Evolutionary conservation across 805 yeast species (phyloP).

Genomic region (Candida hungchunana): DNA sequence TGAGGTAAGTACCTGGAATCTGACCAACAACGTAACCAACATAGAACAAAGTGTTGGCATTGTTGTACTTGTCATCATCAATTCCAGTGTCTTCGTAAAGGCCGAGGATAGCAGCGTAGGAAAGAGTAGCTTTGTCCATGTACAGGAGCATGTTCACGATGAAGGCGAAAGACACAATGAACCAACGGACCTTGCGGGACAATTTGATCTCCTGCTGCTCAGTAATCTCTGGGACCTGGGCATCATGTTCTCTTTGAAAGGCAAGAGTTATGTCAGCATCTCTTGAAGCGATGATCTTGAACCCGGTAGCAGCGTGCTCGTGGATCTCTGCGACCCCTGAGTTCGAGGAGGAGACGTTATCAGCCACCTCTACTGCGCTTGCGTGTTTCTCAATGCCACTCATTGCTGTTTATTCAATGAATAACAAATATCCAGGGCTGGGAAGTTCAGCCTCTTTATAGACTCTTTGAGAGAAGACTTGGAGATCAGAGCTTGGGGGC

Average conservation of each 20-base stretch:
- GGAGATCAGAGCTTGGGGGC: no score
- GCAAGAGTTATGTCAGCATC: conserved; percentile 39
- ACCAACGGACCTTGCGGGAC: conserved; percentile 34
- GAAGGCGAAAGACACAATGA: conserved; percentile 35
- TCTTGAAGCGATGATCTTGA: conserved; percentile 27
- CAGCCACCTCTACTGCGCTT: no score
- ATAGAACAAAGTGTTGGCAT: conserved; percentile 49
- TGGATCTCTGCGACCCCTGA: conserved; percentile 7
- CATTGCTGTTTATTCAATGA: no score
- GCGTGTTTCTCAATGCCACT: not conserved
- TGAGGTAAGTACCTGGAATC: conserved; percentile 35
- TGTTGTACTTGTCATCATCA: conserved; percentile 40
- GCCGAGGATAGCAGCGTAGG: conserved; percentile 45
- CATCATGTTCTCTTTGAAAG: conserved; percentile 34
- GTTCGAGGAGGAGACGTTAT: conserved; percentile 1
- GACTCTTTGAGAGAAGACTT: no score
- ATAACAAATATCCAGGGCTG: no score
- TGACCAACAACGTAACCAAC: conserved; percentile 49
- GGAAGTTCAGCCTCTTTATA: no score
- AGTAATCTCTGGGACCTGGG: conserved; percentile 35
- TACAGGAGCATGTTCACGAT: conserved; percentile 40
- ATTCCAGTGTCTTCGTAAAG: conserved; percentile 44
- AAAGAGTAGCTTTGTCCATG: conserved; percentile 48
- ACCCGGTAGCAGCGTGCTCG: conserved; percentile 28
- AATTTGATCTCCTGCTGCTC: conserved; percentile 38